Evolutionary conservation across 768 basidiomycete species (phyloP).

Genomic region (Tricholoma sp.): DNA sequence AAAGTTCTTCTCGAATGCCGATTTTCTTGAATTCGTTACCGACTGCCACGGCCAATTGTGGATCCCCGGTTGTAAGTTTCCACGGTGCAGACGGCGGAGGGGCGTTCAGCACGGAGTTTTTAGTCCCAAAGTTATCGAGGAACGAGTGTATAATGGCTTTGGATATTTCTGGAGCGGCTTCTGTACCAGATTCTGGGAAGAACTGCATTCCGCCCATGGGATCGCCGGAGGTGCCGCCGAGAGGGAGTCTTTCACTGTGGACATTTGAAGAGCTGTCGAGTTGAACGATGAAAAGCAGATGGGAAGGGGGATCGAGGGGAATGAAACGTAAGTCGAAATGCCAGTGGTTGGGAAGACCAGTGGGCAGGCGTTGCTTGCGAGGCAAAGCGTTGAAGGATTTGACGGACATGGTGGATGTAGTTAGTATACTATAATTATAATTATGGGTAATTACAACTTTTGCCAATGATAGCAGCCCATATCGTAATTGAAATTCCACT

Average conservation of each 20-base stretch:
- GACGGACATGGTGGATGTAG: too few species aligned
- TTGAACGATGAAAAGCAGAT: constrained; percentile 25
- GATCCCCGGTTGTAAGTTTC: constrained; percentile 23
- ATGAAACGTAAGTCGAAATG: constrained; percentile 33
- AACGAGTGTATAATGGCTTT: constrained; percentile 26
- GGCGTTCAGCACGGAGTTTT: not conserved
- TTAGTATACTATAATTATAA: too few species aligned
- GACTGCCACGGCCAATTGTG: constrained; percentile 20
- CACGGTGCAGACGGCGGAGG: constrained; percentile 15
- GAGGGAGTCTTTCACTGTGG: constrained; percentile 21
- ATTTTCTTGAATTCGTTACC: constrained; percentile 22
- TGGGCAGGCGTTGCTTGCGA: constrained; percentile 12
- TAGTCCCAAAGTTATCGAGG: constrained; percentile 7
- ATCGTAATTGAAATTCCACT: too few species aligned
- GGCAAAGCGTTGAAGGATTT: constrained; percentile 22
- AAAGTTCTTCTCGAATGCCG: constrained; percentile 21
- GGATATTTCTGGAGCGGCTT: constrained; percentile 26
- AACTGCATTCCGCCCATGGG: constrained; percentile 16
- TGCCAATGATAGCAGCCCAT: too few species aligned
- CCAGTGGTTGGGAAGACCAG: constrained; percentile 26
- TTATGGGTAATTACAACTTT: too few species aligned
- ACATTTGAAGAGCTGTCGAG: constrained; percentile 20
- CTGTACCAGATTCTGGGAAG: constrained; percentile 26
- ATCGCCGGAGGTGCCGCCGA: constrained; percentile 7
- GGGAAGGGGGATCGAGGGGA: constrained; percentile 27